Evolutionary conservation across 202 grass and related monocot species (phyloP).

Genomic region (Digitaria exilis): DNA sequence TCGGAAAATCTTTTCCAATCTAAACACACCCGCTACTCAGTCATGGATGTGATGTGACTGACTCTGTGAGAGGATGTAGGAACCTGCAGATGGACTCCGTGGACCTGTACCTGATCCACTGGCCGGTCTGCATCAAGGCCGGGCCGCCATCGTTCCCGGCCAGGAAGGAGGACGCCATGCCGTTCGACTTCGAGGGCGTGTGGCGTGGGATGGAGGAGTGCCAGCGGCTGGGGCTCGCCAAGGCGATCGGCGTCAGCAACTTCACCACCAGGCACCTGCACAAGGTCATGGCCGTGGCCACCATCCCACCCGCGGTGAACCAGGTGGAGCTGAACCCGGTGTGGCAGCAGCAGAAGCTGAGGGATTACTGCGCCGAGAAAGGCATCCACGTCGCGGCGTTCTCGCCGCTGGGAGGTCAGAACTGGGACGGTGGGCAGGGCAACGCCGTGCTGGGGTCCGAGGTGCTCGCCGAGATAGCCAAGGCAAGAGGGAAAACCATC

Average conservation of each 20-base stretch:
- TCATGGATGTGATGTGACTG: neutral
- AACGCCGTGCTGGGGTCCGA: constrained; percentile 51
- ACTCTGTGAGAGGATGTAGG: constrained; percentile 29
- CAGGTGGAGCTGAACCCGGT: constrained; percentile 76
- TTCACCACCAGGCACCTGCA: constrained; percentile 65
- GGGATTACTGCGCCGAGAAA: constrained; percentile 45
- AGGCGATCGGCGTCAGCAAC: constrained; percentile 75
- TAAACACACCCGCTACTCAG: too few relatives aligned
- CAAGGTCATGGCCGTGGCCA: constrained; percentile 36
- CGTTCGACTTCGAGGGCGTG: constrained; percentile 57
- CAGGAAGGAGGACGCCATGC: constrained; percentile 45
- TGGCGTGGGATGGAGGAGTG: constrained; percentile 83
- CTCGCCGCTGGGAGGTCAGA: constrained; percentile 65
- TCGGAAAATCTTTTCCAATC: too few relatives aligned
- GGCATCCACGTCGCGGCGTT: constrained; percentile 51
- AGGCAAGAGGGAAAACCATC: constrained; percentile 53
- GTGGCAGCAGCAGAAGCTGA: constrained; percentile 62
- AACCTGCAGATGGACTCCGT: constrained; percentile 72
- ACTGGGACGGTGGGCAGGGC: neutral
- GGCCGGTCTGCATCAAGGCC: constrained; percentile 46
- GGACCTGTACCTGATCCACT: constrained; percentile 76
- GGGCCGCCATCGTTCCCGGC: neutral
- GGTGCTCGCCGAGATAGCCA: constrained; percentile 60
- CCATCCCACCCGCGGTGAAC: constrained; percentile 61
- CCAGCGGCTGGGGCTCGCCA: constrained; percentile 63